Conservation (phyloP, 1,284 basidiomycete genomes). For the Thecaphora frezii region DNA sequence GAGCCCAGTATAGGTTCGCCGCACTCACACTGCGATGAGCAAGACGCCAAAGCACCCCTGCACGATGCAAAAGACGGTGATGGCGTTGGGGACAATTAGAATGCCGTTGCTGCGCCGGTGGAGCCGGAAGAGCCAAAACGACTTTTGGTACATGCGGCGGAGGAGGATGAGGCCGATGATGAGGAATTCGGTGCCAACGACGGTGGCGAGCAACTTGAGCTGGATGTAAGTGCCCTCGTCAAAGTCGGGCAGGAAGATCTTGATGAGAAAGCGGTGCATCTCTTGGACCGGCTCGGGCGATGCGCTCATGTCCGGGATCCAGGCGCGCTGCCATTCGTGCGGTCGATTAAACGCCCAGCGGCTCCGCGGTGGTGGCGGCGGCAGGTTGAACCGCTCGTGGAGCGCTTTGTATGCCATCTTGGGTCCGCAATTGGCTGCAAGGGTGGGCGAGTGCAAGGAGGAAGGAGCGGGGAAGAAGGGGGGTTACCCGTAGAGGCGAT, state of each 20-base stretch:
- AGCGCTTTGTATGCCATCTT: no score
- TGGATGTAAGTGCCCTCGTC: conserved; percentile 12
- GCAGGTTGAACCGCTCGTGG: no score
- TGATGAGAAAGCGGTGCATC: conserved; percentile 9
- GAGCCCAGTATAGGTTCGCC: no score
- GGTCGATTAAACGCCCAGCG: no score
- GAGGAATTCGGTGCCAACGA: no score
- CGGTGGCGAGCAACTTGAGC: conserved; percentile 22
- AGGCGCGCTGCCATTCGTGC: conserved; percentile 5
- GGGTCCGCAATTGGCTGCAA: no score
- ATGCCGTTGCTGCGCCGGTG: conserved; percentile 18
- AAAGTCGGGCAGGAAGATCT: conserved; percentile 13
- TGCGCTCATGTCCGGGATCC: conserved; percentile 22
- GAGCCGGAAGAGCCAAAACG: conserved; percentile 28
- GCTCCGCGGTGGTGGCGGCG: no score
- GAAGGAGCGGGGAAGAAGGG: no score
- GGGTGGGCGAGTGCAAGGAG: no score
- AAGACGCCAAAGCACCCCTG: conserved; percentile 17
- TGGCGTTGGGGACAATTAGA: conserved; percentile 24
- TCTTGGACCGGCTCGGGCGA: conserved; percentile 10
- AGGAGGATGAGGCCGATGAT: conserved; percentile 23
- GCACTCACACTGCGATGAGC: conserved; percentile 27
- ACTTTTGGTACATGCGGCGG: conserved; percentile 14
- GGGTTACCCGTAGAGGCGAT: no score
- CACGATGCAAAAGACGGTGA: conserved; percentile 18